phyloP scores from a whole-genome alignment of 2,329 filamentous ascomycete species.

The Apiospora koreana region DNA sequence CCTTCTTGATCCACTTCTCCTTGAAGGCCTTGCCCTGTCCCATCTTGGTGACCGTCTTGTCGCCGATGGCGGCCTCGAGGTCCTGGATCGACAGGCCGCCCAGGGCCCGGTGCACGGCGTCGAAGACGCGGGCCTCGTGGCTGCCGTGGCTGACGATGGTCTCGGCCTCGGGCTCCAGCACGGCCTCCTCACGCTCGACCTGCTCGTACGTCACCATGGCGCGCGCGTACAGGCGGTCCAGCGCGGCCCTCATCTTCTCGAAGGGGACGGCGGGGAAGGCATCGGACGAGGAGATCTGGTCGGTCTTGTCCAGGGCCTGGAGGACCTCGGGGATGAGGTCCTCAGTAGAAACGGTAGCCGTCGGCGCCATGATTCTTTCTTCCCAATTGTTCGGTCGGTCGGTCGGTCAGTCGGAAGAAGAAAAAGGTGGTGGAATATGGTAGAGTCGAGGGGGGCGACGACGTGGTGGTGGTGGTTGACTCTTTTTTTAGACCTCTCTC shows the following conservation, averaged over 20 bases:
- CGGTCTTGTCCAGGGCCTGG: conserved; percentile 62
- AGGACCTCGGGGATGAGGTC: conserved; percentile 68
- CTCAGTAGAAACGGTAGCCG: conserved; percentile 38
- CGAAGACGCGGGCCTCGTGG: conserved; percentile 81
- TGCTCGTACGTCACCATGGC: conserved; percentile 87
- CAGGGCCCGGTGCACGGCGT: conserved; percentile 68
- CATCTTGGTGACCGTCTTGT: conserved; percentile 74
- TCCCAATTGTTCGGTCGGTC: not conserved
- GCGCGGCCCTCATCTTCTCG: conserved; percentile 76
- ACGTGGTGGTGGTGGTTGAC: not conserved
- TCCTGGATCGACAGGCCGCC: conserved; percentile 83
- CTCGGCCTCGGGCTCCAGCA: conserved; percentile 74
- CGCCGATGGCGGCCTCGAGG: conserved; percentile 67
- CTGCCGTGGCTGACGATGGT: conserved; percentile 74
- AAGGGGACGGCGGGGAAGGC: conserved; percentile 68
- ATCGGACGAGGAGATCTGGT: conserved; percentile 68
- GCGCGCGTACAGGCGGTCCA: conserved; percentile 82
- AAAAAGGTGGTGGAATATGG: not conserved
- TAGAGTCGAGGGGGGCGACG: not conserved
- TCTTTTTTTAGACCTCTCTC: not conserved
- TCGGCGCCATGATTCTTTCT: conserved; percentile 41
- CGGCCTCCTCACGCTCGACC: conserved; percentile 73
- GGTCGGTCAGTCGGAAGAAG: not conserved
- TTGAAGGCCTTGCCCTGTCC: conserved; percentile 96
- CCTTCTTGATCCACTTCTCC: conserved; percentile 70